A percentile compares a stretch with the other conserved stretches of the same genome.
Conservation (phyloP, 2,329 filamentous ascomycete species). For the Paraphaeosphaeria sporulosa region DNA sequence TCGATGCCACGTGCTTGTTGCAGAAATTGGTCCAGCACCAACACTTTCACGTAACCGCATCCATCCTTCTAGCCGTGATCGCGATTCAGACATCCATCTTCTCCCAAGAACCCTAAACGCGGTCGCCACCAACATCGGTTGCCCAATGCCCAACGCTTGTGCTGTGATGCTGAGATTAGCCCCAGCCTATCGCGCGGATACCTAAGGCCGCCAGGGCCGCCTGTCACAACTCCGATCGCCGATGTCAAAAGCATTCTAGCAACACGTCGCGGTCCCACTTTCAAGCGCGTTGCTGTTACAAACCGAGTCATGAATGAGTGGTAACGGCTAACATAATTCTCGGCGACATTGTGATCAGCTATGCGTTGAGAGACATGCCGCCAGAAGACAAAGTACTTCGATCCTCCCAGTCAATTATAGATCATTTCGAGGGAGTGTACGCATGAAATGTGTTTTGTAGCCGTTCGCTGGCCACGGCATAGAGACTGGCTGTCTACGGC, state of each 20-base stretch:
- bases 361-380: too few species aligned
- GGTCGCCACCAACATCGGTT: not conserved
- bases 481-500: not conserved
- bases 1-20: not conserved
- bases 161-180: not conserved
- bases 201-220: slow-evolving; percentile 2
- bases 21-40: not conserved
- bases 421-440: not conserved
- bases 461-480: not conserved
- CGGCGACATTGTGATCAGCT: not conserved
- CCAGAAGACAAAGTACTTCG: too few species aligned
- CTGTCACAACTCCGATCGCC: not conserved
- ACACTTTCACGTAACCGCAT: not conserved
- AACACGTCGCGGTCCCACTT: slow-evolving; percentile 1
- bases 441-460: not conserved
- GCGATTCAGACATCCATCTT: not conserved
- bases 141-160: not conserved
- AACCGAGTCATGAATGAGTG: not conserved
- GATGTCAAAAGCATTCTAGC: not conserved
- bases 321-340: not conserved
- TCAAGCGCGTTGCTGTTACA: not conserved
- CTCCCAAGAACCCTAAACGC: not conserved
- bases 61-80: not conserved
- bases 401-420: not conserved
- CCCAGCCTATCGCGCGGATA: not conserved